These are phyloP conservation scores for Tricholoma terreum DNA, from an alignment of 768 basidiomycete genomes.

Conservation along the genomic window DNA sequence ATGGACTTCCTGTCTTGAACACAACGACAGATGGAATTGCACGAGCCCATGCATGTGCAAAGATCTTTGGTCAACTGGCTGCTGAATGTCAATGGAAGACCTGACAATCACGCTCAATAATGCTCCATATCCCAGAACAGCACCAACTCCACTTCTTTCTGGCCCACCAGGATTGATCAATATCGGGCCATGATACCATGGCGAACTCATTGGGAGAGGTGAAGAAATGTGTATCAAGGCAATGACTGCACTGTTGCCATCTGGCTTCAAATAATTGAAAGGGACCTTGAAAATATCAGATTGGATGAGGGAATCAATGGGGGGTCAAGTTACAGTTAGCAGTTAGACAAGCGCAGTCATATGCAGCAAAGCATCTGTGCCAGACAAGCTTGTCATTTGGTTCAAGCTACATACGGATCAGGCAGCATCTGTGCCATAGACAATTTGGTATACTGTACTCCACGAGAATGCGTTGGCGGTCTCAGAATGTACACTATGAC, in stretches of 20 bases:
- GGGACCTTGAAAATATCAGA: constrained; percentile 34
- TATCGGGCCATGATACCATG: constrained; percentile 41
- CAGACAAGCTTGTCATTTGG: constrained; percentile 19
- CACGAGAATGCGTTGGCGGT: neutral
- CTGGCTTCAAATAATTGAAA: constrained; percentile 40
- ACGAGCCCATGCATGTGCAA: constrained; percentile 29
- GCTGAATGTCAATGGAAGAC: constrained; percentile 28
- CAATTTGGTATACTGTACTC: neutral
- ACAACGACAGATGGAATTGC: constrained; percentile 23
- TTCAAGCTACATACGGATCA: neutral
- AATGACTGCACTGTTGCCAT: constrained; percentile 36
- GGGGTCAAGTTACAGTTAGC: constrained; percentile 12
- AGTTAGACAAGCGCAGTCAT: constrained; percentile 31
- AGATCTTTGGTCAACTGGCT: constrained; percentile 31
- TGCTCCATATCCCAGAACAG: constrained; percentile 21
- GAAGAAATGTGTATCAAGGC: constrained; percentile 43
- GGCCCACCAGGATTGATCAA: constrained; percentile 50
- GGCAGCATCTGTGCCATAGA: too few species aligned
- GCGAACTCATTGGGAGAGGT: constrained; percentile 19
- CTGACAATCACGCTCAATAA: constrained; percentile 32
- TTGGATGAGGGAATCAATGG: neutral
- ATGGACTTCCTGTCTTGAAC: constrained; percentile 17
- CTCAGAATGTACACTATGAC: neutral
- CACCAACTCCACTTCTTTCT: constrained; percentile 40
- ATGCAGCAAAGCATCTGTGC: constrained; percentile 20